Conservation (phyloP, 1,284 basidiomycete species). For the Mixia osmundae region DNA sequence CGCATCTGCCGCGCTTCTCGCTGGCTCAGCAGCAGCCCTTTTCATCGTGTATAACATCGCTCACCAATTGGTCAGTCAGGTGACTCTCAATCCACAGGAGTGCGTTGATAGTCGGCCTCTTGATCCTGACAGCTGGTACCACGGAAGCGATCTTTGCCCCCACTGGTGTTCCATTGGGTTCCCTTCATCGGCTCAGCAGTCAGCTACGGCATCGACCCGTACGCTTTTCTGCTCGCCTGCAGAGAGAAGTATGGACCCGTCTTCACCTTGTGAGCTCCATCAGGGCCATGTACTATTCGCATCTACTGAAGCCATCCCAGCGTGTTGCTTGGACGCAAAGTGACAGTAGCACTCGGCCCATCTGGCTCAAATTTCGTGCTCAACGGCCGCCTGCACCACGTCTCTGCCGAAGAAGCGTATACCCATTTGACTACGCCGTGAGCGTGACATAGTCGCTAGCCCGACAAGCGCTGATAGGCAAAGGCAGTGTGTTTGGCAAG, state of each 20-base stretch:
- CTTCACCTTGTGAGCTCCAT: slow-evolving; percentile 46
- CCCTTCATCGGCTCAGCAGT: slow-evolving; percentile 51
- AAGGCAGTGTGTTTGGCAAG: slow-evolving; percentile 45
- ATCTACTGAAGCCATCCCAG: background rate
- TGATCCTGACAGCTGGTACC: slow-evolving; percentile 15
- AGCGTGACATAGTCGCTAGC: slow-evolving; percentile 2
- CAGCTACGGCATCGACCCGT: slow-evolving; percentile 51
- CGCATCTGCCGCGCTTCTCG: no score
- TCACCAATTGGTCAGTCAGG: slow-evolving; percentile 5
- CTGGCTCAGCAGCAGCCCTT: background rate
- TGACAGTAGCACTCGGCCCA: slow-evolving; percentile 77
- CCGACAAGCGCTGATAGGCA: background rate
- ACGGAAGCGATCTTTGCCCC: slow-evolving; percentile 27
- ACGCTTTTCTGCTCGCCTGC: slow-evolving; percentile 46
- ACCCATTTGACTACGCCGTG: slow-evolving; percentile 26
- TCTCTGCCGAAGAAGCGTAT: slow-evolving; percentile 93
- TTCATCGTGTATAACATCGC: slow-evolving; percentile 5
- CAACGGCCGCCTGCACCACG: slow-evolving; percentile 72
- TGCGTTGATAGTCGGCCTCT: background rate
- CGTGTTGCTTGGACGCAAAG: slow-evolving; percentile 59
- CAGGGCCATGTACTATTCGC: background rate
- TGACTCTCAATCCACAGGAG: background rate
- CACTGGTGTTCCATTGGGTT: slow-evolving; percentile 52
- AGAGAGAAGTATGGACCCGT: slow-evolving; percentile 57
- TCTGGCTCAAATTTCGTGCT: slow-evolving; percentile 88